Evolutionary conservation across 805 yeast species (phyloP).

Genomic region (Pichia nanzhaoensis): DNA sequence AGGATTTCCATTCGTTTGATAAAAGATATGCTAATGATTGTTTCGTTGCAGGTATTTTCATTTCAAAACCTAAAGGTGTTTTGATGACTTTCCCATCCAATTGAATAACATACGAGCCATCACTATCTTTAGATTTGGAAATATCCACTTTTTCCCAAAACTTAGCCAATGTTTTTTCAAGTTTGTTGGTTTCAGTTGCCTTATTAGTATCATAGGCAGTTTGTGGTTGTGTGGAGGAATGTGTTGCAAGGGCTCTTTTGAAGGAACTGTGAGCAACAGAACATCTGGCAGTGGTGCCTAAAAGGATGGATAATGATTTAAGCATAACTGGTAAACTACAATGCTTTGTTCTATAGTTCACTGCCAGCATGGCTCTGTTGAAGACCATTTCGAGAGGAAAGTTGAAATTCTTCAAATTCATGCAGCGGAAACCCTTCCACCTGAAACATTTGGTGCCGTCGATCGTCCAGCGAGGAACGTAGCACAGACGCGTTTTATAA

Average conservation of each 20-base stretch:
- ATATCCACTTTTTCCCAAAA: conserved; percentile 75
- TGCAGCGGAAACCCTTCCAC: too few species aligned
- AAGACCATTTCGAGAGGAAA: too few species aligned
- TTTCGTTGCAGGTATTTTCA: conserved; percentile 56
- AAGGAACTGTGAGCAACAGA: not conserved
- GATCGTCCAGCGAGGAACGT: too few species aligned
- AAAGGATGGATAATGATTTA: too few species aligned
- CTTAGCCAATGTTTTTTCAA: conserved; percentile 59
- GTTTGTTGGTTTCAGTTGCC: conserved; percentile 57
- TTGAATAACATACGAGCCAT: conserved; percentile 42
- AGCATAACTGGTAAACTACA: too few species aligned
- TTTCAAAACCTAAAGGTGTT: conserved; percentile 74
- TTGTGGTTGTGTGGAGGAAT: conserved; percentile 1
- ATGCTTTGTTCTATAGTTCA: too few species aligned
- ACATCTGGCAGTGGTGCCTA: not conserved
- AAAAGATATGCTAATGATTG: conserved; percentile 64
- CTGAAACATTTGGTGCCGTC: too few species aligned
- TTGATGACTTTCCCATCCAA: conserved; percentile 71
- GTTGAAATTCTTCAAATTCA: too few species aligned
- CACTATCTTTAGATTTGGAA: conserved; percentile 28
- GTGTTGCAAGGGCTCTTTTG: conserved; percentile 9
- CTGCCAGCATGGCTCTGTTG: too few species aligned
- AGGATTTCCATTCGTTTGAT: conserved; percentile 80
- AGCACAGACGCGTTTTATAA: too few species aligned
- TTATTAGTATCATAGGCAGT: conserved; percentile 40